A percentile compares a stretch with the other conserved stretches of the same genome.
phyloP scores from a whole-genome alignment of 2,329 filamentous ascomycete species.

The Helotiales sp. region DNA sequence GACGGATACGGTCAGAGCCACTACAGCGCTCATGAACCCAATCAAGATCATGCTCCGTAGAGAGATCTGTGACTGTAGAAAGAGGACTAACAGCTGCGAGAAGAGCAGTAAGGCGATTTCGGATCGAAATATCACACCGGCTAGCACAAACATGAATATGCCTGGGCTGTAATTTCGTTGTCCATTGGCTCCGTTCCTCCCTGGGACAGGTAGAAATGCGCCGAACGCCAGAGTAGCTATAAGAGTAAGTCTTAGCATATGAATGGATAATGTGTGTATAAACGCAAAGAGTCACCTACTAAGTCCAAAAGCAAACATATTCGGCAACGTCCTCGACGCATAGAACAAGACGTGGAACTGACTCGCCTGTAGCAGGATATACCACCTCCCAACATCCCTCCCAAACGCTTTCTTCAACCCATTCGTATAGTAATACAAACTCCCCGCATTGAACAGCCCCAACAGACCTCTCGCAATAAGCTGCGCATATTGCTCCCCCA shows the following conservation, averaged over 20 bases:
- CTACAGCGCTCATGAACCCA: slow-evolving; percentile 66
- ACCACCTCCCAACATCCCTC: slow-evolving; percentile 74
- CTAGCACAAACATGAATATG: slow-evolving; percentile 76
- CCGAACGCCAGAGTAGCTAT: slow-evolving; percentile 68
- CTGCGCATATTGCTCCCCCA: slow-evolving; percentile 61
- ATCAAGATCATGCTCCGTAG: slow-evolving; percentile 65
- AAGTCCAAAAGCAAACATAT: slow-evolving; percentile 92
- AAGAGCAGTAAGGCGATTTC: slow-evolving; percentile 84
- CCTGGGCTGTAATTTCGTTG: slow-evolving; percentile 62
- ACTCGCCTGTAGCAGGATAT: slow-evolving; percentile 73
- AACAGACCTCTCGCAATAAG: slow-evolving; percentile 75
- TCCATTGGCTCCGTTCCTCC: slow-evolving; percentile 42
- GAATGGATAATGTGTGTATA: not conserved
- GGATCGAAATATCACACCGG: slow-evolving; percentile 85
- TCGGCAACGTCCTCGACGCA: slow-evolving; percentile 87
- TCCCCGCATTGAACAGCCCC: slow-evolving; percentile 74
- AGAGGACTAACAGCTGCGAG: slow-evolving; percentile 67
- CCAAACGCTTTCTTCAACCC: slow-evolving; percentile 73
- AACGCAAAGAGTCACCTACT: slow-evolving; percentile 58
- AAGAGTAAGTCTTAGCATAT: slow-evolving; percentile 20
- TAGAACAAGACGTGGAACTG: slow-evolving; percentile 97
- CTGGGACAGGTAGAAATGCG: slow-evolving; percentile 50
- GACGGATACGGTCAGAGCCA: slow-evolving; percentile 72
- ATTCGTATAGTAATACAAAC: slow-evolving; percentile 68
- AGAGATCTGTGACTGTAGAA: slow-evolving; percentile 59